Evolutionary conservation across 768 basidiomycete species (phyloP), one percentile per base, ranked within the genome.

Genomic region (Favolaschia claudopus): DNA sequence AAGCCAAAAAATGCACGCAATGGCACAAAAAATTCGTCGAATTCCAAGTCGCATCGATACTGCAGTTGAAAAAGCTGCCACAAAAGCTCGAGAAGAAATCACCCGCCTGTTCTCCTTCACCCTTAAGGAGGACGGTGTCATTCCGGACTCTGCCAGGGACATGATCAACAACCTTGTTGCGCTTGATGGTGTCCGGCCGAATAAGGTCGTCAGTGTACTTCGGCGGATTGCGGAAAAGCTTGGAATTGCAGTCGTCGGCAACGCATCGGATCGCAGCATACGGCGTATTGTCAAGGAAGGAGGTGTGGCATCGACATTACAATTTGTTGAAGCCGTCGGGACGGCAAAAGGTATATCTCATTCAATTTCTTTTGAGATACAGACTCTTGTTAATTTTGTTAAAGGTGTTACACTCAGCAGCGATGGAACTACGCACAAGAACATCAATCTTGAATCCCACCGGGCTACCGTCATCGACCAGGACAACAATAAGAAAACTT

Each of bases 361-460:
- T 36, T 36, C 4, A 37, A 3, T 7, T 15, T 14, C 6, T 7
- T 9, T 50, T 14, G 15, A 2, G 7, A 28, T 14, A 5, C 12
- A 10, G 10, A n/a, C 10, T 25, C 22, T 27, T 22, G 24, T 13
- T 24, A 10, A n/a, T 5, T 31, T 32, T 32, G 17, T n/a, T 32
- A 19, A n/a, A 66, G 62, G 52, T 24, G 33, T 56, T 31, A 66
- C 64, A 12, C 22, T 57, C 10, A 58, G 58, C 28, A 47, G 61
- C 13, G 58, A 68, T 45, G 64, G 67, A 10, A 68, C 65, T 7
- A 56, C 67, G 1, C 61, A 66, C 42, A 40, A 57, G 37, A 42
- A 63, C 39, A 39, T 53, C 8, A 66, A 56, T 31, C 60, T 63
- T n/a, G 62, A 61, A 38, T 37, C 59, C 6, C 40, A n/a, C n/a